Conservation (phyloP, 2,329 filamentous ascomycete genomes). For the Pseudopithomyces chartarum region DNA sequence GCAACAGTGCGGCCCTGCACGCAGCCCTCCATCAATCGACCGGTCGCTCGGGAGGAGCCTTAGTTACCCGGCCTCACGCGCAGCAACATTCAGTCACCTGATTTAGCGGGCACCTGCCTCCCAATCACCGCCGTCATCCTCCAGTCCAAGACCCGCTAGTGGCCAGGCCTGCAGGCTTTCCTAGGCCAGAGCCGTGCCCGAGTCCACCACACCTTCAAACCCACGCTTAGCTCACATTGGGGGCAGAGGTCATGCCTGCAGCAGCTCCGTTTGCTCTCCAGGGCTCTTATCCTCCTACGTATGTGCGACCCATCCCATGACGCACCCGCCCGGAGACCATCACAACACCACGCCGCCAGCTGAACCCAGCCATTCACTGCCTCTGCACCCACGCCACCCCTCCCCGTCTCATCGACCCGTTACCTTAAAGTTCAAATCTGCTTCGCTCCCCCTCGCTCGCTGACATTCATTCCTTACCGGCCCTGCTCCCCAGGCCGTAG, state of each 20-base stretch:
- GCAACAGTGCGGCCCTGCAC: constrained; percentile 25
- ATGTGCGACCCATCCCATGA: constrained; percentile 14
- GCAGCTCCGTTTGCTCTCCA: constrained; percentile 27
- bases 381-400: constrained; percentile 30
- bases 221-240: constrained; percentile 44
- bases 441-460: constrained; percentile 10
- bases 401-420: constrained; percentile 27
- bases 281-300: constrained; percentile 32
- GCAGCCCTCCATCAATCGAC: constrained; percentile 35
- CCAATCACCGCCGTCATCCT: neutral
- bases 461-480: neutral
- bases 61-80: constrained; percentile 20
- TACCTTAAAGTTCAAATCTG: constrained; percentile 27
- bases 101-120: constrained; percentile 14
- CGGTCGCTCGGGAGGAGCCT: constrained; percentile 40
- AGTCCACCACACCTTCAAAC: constrained; percentile 38
- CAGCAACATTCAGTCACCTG: constrained; percentile 32
- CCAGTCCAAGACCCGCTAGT: constrained; percentile 22
- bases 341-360: constrained; percentile 33
- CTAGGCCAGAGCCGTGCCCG: constrained; percentile 30
- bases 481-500: constrained; percentile 22
- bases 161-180: constrained; percentile 29
- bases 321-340: constrained; percentile 25
- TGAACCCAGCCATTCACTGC: constrained; percentile 27
- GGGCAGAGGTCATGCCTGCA: constrained; percentile 37